phyloP scores from a whole-genome alignment of 2,329 filamentous ascomycete genomes.

The Penicillium sp. region DNA sequence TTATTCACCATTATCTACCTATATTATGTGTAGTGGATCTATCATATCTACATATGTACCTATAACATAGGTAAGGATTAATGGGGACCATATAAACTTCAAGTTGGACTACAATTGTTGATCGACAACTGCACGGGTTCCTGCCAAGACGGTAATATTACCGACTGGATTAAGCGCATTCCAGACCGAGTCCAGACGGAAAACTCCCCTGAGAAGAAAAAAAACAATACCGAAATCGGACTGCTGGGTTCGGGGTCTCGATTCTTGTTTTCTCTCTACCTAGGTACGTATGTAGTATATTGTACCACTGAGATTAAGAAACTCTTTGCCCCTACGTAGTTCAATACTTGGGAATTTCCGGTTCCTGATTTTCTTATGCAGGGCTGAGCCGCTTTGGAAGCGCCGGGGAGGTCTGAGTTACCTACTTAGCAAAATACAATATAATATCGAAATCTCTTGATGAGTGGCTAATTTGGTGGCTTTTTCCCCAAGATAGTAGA shows the following conservation, averaged over 20 bases:
- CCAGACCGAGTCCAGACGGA: constrained; percentile 20
- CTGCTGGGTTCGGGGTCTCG: too few species aligned
- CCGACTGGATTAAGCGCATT: constrained; percentile 24
- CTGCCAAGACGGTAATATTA: constrained; percentile 25
- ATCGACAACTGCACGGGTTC: not conserved
- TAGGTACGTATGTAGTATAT: too few species aligned
- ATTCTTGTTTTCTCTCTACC: too few species aligned
- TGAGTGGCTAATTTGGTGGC: not conserved
- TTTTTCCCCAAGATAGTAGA: not conserved
- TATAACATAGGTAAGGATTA: too few species aligned
- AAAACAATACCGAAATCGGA: not conserved
- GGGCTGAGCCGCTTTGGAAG: constrained; percentile 1
- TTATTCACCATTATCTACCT: not conserved
- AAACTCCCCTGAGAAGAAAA: constrained; percentile 17
- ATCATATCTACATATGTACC: too few species aligned
- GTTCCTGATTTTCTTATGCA: constrained; percentile 1
- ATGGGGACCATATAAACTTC: not conserved
- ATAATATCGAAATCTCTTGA: not conserved
- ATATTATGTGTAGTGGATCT: constrained; percentile 19
- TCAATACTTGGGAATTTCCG: not conserved
- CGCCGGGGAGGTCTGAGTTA: constrained; percentile 8
- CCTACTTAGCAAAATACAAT: not conserved
- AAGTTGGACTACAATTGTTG: not conserved
- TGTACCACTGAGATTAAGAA: too few species aligned
- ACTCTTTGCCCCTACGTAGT: not conserved